Conservation (phyloP, 129 eudicot species). For the Lactuca saligna region DNA sequence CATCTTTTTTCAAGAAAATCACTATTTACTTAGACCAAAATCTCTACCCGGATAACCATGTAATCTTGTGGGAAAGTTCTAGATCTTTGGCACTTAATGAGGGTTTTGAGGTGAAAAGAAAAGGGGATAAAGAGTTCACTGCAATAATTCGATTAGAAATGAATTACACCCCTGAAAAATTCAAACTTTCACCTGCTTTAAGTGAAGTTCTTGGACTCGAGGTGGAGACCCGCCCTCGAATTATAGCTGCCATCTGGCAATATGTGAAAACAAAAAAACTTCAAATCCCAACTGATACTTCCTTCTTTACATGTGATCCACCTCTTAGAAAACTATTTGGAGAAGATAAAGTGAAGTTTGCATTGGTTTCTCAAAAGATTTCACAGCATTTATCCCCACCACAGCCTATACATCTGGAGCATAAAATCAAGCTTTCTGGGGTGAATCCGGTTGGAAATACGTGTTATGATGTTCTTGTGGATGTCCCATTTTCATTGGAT, state of each 20-base stretch:
- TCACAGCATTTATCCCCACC: conserved; percentile 66
- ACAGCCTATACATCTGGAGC: conserved; percentile 85
- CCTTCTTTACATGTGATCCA: conserved; percentile 78
- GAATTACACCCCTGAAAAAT: conserved; percentile 80
- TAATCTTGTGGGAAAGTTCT: conserved; percentile 86
- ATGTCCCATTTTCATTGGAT: conserved; percentile 62
- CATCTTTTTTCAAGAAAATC: conserved; percentile 81
- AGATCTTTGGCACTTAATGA: conserved; percentile 71
- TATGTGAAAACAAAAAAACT: conserved; percentile 69
- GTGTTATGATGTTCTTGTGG: conserved; percentile 94
- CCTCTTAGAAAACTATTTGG: conserved; percentile 80
- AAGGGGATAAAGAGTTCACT: conserved; percentile 86
- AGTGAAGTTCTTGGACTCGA: conserved; percentile 77
- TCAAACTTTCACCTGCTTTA: conserved; percentile 65
- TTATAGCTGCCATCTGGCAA: conserved; percentile 87
- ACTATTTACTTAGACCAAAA: conserved; percentile 80
- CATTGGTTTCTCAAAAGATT: conserved; percentile 59
- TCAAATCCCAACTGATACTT: conserved; percentile 68
- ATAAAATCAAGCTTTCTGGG: conserved; percentile 79
- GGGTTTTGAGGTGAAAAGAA: conserved; percentile 90
- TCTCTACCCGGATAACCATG: conserved; percentile 85
- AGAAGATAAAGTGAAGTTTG: conserved; percentile 77
- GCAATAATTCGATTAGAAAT: conserved; percentile 80
- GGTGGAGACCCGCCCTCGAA: conserved; percentile 72
- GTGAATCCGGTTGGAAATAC: conserved; percentile 54